Evolutionary conservation across 176 grass and related monocot species (phyloP).

Genomic region (Sorghum bicolor): DNA sequence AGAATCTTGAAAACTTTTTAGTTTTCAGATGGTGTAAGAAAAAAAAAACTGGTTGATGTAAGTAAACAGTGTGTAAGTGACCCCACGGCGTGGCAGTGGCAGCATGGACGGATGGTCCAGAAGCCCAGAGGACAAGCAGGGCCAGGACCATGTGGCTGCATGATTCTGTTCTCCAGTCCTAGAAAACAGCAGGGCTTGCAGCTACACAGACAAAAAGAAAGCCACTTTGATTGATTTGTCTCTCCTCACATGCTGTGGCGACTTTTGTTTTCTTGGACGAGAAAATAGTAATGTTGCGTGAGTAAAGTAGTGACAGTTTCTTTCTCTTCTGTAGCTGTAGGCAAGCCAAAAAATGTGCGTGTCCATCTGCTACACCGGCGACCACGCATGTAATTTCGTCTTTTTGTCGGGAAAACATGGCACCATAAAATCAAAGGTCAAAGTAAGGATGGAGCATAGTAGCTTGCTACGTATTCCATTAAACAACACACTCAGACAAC

Average conservation of each 20-base stretch:
- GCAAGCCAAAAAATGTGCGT: not conserved
- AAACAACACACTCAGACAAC: too few relatives aligned
- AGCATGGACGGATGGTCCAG: not conserved
- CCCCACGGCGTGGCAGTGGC: not conserved
- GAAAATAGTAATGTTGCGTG: too few relatives aligned
- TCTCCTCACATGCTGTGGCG: not conserved
- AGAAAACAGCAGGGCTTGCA: not conserved
- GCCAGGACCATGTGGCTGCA: conserved; percentile 7
- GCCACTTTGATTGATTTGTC: not conserved
- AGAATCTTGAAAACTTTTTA: too few relatives aligned
- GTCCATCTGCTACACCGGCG: not conserved
- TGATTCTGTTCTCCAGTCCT: conserved; percentile 19
- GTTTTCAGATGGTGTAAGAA: too few relatives aligned
- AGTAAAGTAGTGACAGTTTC: not conserved
- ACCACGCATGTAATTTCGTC: not conserved
- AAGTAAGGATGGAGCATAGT: too few relatives aligned
- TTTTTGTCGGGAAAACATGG: too few relatives aligned
- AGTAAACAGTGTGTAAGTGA: not conserved
- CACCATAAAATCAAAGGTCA: not conserved
- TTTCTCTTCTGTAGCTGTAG: not conserved
- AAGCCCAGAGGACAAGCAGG: too few relatives aligned
- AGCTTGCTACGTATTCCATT: too few relatives aligned
- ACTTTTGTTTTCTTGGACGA: not conserved
- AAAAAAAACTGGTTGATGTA: too few relatives aligned
- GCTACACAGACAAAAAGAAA: conserved; percentile 20